These are phyloP conservation scores for Conoideocrella luteorostrata DNA, from an alignment of 2,329 filamentous ascomycete species.

Conservation along the genomic window DNA sequence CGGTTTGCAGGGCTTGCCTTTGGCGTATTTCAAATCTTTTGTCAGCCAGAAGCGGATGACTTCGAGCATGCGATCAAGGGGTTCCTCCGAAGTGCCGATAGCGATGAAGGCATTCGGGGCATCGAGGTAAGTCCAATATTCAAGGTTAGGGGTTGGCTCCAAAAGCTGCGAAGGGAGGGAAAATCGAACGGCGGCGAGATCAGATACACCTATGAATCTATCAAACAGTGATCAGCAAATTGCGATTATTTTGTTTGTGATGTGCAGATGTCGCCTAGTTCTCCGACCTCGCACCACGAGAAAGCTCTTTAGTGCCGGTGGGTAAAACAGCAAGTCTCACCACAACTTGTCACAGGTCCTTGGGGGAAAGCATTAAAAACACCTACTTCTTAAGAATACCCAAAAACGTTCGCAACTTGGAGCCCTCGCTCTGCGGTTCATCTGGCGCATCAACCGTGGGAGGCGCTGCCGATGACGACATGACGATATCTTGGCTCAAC, in stretches of 20 bases:
- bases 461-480: slow-evolving; percentile 32
- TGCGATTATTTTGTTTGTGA: no score
- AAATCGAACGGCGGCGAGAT: slow-evolving; percentile 93
- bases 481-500: slow-evolving; percentile 14
- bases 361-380: neutral
- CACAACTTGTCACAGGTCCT: slow-evolving; percentile 6
- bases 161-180: slow-evolving; percentile 91
- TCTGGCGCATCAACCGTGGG: slow-evolving; percentile 30
- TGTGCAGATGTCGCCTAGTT: neutral
- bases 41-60: slow-evolving; percentile 97
- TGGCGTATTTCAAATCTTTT: slow-evolving; percentile 97
- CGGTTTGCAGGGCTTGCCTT: slow-evolving; percentile 96
- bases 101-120: slow-evolving; percentile 81
- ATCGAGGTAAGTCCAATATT: slow-evolving; percentile 99
- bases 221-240: slow-evolving; percentile 11
- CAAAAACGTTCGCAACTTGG: slow-evolving; percentile 84
- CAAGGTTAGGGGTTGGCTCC: slow-evolving; percentile 92
- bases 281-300: neutral
- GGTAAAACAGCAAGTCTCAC: neutral
- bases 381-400: slow-evolving; percentile 81
- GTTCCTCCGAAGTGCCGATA: slow-evolving; percentile 83
- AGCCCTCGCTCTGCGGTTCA: slow-evolving; percentile 64
- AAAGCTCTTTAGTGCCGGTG: neutral
- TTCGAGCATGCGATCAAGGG: slow-evolving; percentile 88
- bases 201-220: slow-evolving; percentile 91